Conservation (phyloP, 495 filamentous ascomycete genomes). For the Cetradonia linearis region DNA sequence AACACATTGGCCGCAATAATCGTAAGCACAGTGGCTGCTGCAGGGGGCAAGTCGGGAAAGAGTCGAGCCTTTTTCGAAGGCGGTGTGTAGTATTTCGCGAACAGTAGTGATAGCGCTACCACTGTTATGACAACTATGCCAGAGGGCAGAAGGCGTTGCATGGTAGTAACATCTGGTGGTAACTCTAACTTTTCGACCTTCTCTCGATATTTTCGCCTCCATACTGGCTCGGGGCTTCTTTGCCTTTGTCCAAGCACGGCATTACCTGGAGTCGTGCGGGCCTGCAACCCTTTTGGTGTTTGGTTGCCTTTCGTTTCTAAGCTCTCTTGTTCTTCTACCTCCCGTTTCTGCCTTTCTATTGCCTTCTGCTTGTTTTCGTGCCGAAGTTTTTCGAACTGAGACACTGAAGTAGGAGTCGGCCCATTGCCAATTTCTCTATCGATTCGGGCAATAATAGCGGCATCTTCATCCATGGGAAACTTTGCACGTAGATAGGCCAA, state of each 20-base stretch:
- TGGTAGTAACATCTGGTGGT: constrained; percentile 39
- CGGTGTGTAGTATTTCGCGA: constrained; percentile 53
- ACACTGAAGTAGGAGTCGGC: constrained; percentile 36
- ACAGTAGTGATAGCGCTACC: constrained; percentile 41
- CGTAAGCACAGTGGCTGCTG: constrained; percentile 62
- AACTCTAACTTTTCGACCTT: constrained; percentile 27
- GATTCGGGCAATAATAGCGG: constrained; percentile 48
- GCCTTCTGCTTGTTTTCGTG: constrained; percentile 38
- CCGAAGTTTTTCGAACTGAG: constrained; percentile 41
- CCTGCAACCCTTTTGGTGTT: not conserved
- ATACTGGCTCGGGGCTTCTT: constrained; percentile 28
- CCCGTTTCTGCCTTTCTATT: constrained; percentile 34
- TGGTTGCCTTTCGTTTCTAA: constrained; percentile 21
- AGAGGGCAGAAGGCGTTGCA: constrained; percentile 57
- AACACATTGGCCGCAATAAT: constrained; percentile 56
- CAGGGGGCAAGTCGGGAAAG: constrained; percentile 64
- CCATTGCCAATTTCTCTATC: constrained; percentile 45
- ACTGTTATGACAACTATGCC: constrained; percentile 45
- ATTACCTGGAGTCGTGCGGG: constrained; percentile 7
- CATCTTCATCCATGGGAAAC: constrained; percentile 68
- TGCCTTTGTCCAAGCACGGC: constrained; percentile 30
- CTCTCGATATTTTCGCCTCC: constrained; percentile 41
- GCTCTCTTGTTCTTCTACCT: constrained; percentile 38
- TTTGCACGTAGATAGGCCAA: constrained; percentile 58
- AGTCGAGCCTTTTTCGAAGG: constrained; percentile 48